A percentile compares a stretch with the other conserved stretches of the same genome.
Conservation (phyloP, 257 asterid species). For the Solanum bulbocastanum region DNA sequence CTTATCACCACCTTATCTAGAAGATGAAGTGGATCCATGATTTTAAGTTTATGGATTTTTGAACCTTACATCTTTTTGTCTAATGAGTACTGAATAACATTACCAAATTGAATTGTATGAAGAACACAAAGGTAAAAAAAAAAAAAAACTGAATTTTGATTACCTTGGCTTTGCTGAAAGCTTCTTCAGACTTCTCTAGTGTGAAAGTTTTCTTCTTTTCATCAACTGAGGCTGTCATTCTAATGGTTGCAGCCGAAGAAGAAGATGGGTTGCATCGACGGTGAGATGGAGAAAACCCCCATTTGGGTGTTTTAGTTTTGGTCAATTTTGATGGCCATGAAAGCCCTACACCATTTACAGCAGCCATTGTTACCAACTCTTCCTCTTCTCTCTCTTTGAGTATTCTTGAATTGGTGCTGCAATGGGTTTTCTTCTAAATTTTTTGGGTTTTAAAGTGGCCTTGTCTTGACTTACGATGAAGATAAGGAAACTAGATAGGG, state of each 20-base stretch:
- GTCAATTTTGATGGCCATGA: constrained; percentile 15
- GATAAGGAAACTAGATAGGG: neutral
- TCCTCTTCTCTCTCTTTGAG: neutral
- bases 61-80: neutral
- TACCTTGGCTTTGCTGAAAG: constrained; percentile 92
- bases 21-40: neutral
- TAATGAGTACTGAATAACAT: neutral
- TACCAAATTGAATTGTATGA: neutral
- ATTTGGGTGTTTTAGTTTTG: neutral
- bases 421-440: neutral
- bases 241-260: constrained; percentile 30
- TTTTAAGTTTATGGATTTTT: neutral
- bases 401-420: neutral
- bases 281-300: neutral
- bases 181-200: constrained; percentile 83
- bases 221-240: constrained; percentile 54
- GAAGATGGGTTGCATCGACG: neutral
- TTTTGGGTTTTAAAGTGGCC: neutral
- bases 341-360: constrained; percentile 5
- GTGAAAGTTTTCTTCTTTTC: constrained; percentile 77
- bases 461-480: neutral
- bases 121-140: neutral
- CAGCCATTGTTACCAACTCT: constrained; percentile 6
- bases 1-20: neutral
- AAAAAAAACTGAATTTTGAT: neutral